Base-by-base conservation (phyloP, 2,329 filamentous ascomycete genomes). In the Coniochaeta ligniaria region DNA sequence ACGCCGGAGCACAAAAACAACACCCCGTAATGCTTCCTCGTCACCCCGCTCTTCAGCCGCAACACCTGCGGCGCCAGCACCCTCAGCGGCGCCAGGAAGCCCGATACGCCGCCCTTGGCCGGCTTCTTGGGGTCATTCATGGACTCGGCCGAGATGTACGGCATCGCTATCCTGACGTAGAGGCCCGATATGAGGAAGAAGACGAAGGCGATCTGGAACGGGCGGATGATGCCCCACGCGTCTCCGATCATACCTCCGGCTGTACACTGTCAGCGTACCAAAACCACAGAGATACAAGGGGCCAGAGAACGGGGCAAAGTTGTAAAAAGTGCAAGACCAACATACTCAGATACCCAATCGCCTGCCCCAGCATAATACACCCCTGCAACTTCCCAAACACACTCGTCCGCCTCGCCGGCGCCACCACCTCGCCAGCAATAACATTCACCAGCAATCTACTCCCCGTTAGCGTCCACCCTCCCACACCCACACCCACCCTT, bases 351-450 rank as follows among this genome's bases (percentile, higher is more conserved):
- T 84, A 89, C 0, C 86, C 88, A 9, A 86, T 75, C 0, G 85
- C 84, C 3, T 83, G 82, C 0, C 88, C 88, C 2, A 91, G 76
- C 80, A 90, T 88, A 60, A 88, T 82, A 59, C 79, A 82, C 0
- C 88, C 88, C 64, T 88, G 85, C 0, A 91, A 73, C 64, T 82
- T 77, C 0, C 88, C 88, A 61, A 91, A 83, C 0, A 87, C 82
- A 0, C 79, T 83, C 0, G 88, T 91, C 3, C 88, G 77, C 59
- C 83, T 76, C 22, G 79, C 74, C 0, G 86, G 81, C 43, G 82
- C 76, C 0, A 88, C 83, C 2, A 89, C 75, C 68, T 90, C 87
- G 1, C 86, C 82, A 0, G 87, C 85, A 52, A 88, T 85, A 14
- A 87, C 86, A 65, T 91, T 91, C 24, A 90, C 76, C 1, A 87